Evolutionary conservation across 192 early-diverging fungal species (phyloP), one percentile per base, ranked within the genome.

Genomic region (Borealophlyctis nickersoniae): DNA sequence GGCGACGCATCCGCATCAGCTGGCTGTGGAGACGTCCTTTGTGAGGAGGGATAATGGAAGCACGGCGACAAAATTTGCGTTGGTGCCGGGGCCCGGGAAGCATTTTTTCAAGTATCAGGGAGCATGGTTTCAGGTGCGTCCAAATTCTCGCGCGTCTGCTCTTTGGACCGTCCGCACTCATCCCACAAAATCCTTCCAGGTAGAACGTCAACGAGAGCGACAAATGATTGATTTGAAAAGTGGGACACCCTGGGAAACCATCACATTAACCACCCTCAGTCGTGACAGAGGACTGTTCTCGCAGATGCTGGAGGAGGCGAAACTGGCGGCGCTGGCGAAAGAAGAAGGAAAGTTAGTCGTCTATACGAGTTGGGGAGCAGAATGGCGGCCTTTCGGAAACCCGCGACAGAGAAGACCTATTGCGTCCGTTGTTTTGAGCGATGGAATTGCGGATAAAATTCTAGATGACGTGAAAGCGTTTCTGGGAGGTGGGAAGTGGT

Each of bases 271-370:
- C 4, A 95, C 96, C 9, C 74, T 98, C 33, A 83, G 82, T 52
- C 75, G 89, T 16, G 93, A 98, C 71, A 80, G 90, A 11, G 53
- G 79, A 0, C 78, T 96, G 3, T 90, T 98, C 65, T 69, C 81
- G 1, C 71, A 81, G 0, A 81, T 98, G 33, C 79, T 98, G 23
- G 64, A 87, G 26, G 91, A 94, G 54, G 91, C 96, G 13, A 91
- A 91, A 56, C 72, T 76, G 49, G 71, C 87, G 56, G 94, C 96
- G 14, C 71, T 98, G 49, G 76, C 86, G 57, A 89, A 91, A 63
- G 91, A 96, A 74, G 91, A 93, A 57, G 96, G 96, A 23, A 94
- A 95, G 60, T 97, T 92, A 2, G 96, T 98, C 29, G 83, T 98
- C 48, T 97, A 94, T 75, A 94, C 94, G 1, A 90, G 87, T 36